Evolutionary conservation across 2,329 filamentous ascomycete genomes (phyloP).

Genomic region (Pseudovirgaria hyperparasitica): DNA sequence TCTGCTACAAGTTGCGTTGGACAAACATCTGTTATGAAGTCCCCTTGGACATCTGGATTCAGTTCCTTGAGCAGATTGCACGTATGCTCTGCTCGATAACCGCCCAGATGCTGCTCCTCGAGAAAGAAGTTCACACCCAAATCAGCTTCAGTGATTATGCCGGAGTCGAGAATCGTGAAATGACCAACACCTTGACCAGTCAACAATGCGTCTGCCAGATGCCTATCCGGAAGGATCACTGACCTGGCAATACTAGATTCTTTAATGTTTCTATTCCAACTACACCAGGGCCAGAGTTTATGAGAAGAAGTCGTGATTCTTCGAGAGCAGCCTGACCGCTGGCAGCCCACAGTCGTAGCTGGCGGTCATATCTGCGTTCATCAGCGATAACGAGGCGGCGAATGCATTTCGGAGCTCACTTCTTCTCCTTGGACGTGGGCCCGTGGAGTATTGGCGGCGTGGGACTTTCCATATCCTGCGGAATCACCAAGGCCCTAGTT

Average conservation of each 20-base stretch:
- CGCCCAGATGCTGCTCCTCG: constrained; percentile 63
- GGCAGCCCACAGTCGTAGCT: constrained; percentile 89
- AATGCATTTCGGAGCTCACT: constrained; percentile 16
- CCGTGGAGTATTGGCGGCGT: constrained; percentile 28
- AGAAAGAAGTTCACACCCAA: constrained; percentile 96
- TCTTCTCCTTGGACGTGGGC: constrained; percentile 37
- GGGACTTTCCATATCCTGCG: constrained; percentile 22
- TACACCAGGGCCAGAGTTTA: constrained; percentile 79
- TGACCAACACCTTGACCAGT: constrained; percentile 56
- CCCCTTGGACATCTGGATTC: constrained; percentile 81
- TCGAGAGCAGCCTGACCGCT: constrained; percentile 84
- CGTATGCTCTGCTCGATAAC: constrained; percentile 65
- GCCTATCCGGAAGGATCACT: constrained; percentile 3
- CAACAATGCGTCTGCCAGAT: constrained; percentile 1
- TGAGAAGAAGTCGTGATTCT: constrained; percentile 75
- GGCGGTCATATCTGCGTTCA: constrained; percentile 72
- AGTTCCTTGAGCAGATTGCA: constrained; percentile 69
- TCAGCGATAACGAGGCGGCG: constrained; percentile 12
- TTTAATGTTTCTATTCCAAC: constrained; percentile 87
- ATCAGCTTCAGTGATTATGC: constrained; percentile 65
- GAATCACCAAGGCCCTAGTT: no score
- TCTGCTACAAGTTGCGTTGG: neutral
- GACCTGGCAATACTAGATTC: constrained; percentile 86
- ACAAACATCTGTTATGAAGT: constrained; percentile 47
- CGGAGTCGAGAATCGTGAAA: constrained; percentile 81